Conservation (phyloP, 495 filamentous ascomycete species). For the Haplographium delicatum region DNA sequence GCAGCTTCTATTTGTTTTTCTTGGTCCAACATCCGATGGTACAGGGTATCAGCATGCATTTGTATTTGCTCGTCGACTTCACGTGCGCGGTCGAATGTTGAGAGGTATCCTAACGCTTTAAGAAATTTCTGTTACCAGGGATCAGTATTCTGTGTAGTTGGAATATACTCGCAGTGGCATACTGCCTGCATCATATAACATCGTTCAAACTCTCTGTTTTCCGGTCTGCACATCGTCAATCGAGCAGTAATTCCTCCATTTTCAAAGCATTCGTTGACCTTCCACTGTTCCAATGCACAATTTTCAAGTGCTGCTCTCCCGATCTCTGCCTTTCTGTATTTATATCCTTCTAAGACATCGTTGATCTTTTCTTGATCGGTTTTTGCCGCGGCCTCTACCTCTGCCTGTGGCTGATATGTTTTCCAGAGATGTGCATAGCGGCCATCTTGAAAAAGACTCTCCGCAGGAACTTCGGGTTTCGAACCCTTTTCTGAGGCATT, state of each 20-base stretch:
- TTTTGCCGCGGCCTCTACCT: conserved; percentile 57
- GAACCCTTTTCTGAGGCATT: not conserved
- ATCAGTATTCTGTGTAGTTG: not conserved
- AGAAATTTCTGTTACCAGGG: conserved; percentile 62
- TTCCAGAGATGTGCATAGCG: conserved; percentile 94
- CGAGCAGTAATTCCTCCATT: conserved; percentile 53
- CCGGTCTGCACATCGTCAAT: conserved; percentile 66
- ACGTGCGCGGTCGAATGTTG: conserved; percentile 51
- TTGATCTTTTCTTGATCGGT: conserved; percentile 67
- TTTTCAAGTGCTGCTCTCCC: conserved; percentile 86
- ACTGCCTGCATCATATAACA: conserved; percentile 83
- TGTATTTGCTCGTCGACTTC: conserved; percentile 86
- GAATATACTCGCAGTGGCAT: conserved; percentile 22
- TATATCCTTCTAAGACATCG: conserved; percentile 76
- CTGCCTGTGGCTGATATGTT: conserved; percentile 64
- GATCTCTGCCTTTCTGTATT: conserved; percentile 71
- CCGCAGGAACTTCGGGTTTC: conserved; percentile 27
- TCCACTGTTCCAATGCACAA: conserved; percentile 79
- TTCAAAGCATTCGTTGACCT: conserved; percentile 69
- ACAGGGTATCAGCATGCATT: conserved; percentile 88
- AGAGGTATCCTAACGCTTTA: conserved; percentile 85
- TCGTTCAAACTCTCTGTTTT: conserved; percentile 65
- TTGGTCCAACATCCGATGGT: conserved; percentile 76
- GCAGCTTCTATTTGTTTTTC: conserved; percentile 64
- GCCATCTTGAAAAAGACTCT: conserved; percentile 60